Base-by-base conservation (phyloP, 2,329 filamentous ascomycete genomes). In the Fusarium torulosum region DNA sequence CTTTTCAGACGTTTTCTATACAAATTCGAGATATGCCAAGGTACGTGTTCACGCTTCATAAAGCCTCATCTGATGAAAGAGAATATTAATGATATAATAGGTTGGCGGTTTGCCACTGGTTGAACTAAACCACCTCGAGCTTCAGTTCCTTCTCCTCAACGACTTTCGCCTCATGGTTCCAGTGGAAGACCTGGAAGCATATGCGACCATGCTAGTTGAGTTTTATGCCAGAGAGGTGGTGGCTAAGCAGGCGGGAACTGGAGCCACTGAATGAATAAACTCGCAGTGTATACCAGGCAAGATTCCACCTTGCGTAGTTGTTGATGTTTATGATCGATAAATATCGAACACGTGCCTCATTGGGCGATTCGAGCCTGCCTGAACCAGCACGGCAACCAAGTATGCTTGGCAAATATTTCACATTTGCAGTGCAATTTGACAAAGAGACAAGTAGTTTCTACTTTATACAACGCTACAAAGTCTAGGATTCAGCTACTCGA, bases 1-100 rank as follows among this genome's bases (percentile, higher is more conserved):
- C 85, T 99, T 99, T 80, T 98, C 95, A 7, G 88, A 99, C 80
- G 95, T 98, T 40, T 99, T 99, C 75, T 99, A 98, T 78, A 99
- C 96, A 11, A 99, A 99, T 79, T 98, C 96, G 55, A 88, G 96
- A 89, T 99, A 99, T 78, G 96, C 96, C 62, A 99, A 98, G 91
- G 96, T 97, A 85, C 67, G 84, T 81, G 54, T 29, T 7, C 47
- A 21, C 51, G 31, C 29, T 31, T 37, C 21, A 21, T 20, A n/a
- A 42, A 27, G 15, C n/a, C 15, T 17, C 21, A 27, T 38, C 10
- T 31, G 10, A n/a, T 21, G 17, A 25, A 33, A 19, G 4, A 13
- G n/a, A 27, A 63, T 51, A 57, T 70, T 72, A 45, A 72, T 38
- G 14, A 17, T n/a, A 14, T 13, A 14, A 19, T 66, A 99, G 95